Base-by-base conservation (phyloP, 306 rosid species). In the Castanospermum australe region DNA sequence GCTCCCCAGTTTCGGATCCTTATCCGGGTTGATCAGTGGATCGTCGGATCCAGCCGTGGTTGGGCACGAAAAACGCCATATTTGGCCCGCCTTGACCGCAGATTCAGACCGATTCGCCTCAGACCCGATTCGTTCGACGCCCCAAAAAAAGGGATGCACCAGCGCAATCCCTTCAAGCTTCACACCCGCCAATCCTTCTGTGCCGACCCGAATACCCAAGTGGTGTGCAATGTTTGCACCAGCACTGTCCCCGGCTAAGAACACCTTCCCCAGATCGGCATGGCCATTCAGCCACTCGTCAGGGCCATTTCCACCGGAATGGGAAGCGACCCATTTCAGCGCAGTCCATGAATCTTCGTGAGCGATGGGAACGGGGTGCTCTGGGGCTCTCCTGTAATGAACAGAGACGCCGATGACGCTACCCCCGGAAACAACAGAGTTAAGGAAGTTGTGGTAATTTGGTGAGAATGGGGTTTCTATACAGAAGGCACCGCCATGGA, bases 401-500 rank as follows among this genome's bases (percentile, higher is more conserved):
- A 93, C 92, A 1, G 98, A 93, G 44, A 93, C 91, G 9, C 80
- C 93, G 28, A 90, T 22, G 1, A 36, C 84, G 15, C 82, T 84
- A 4, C 91, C 81, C 18, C 50, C 41, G 2, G 92, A 86, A 13
- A 62, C 84, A 0, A 93, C 35, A 0, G 87, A 17, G 83, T 72
- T 77, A 15, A 91, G 61, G 41, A 76, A 76, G 54, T 60, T 79
- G 42, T 90, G 89, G 87, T 88, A 94, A 18, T 33, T 39, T 0
- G 96, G 81, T 0, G 91, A 92, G 28, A 73, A 87, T 0, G 97
- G 88, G 2, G 93, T 63, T 62, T 89, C 92, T 50, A 93, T 67
- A 74, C 84, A 62, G 84, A 93, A 91, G 2, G 79, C 93, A 10
- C 98, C 94, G 8, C 98, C 98, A 28, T 93, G 98, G 21, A 88